Conservation (phyloP, 108 stramenopile genomes). For the Discostella pseudostelligera region DNA sequence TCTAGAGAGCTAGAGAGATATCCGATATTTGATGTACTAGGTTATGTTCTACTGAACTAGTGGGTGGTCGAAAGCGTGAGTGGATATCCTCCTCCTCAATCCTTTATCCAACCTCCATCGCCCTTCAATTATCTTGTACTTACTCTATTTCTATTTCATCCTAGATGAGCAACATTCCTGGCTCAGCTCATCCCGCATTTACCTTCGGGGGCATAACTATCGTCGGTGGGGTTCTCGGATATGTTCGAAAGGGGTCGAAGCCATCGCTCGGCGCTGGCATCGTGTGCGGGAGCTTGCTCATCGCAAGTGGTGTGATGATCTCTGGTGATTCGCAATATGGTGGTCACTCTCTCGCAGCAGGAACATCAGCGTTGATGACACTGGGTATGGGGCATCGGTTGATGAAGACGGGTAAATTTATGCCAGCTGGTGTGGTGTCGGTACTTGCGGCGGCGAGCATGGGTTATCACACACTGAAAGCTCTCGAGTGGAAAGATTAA, state of each 20-base stretch:
- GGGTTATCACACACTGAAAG: conserved; percentile 46
- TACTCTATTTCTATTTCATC: too few relatives aligned
- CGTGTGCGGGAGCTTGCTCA: conserved; percentile 32
- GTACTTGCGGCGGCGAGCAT: conserved; percentile 23
- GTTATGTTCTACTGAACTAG: too few relatives aligned
- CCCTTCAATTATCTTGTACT: too few relatives aligned
- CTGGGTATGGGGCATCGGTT: conserved; percentile 74
- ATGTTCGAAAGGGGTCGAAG: conserved; percentile 55
- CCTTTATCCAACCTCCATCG: too few relatives aligned
- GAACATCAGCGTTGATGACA: conserved; percentile 55
- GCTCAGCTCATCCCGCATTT: conserved; percentile 78
- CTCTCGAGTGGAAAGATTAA: conserved; percentile 42
- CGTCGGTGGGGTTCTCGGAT: conserved; percentile 65
- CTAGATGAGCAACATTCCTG: conserved; percentile 34
- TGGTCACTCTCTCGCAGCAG: conserved; percentile 73
- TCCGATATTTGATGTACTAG: too few relatives aligned
- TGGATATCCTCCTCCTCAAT: too few relatives aligned
- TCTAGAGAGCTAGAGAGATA: too few relatives aligned
- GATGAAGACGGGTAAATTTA: conserved; percentile 69
- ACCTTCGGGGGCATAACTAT: conserved; percentile 62
- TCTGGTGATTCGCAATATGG: conserved; percentile 56
- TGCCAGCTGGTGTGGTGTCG: conserved; percentile 63
- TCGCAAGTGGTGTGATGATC: conserved; percentile 74
- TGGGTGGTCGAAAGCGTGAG: too few relatives aligned
- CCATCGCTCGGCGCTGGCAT: conserved; percentile 25